Conservation (phyloP, 2,329 filamentous ascomycete genomes). For the Verticillium isaacii region DNA sequence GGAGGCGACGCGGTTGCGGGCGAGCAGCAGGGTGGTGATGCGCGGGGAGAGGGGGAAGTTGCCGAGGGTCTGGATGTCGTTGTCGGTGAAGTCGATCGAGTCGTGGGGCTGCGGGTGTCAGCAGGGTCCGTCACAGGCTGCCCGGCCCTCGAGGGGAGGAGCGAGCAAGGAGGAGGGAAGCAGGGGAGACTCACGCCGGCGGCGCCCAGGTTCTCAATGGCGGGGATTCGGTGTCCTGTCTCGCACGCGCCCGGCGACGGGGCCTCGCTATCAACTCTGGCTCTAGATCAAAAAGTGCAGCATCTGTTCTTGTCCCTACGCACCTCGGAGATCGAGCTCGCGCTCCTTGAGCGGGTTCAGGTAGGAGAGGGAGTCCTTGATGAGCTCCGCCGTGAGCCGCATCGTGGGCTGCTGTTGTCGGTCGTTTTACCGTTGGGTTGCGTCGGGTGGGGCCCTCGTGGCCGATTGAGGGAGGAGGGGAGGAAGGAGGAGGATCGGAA, state of each 20-base stretch:
- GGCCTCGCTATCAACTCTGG: slow-evolving; percentile 77
- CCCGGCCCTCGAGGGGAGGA: not conserved
- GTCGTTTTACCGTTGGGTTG: not conserved
- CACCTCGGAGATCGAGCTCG: slow-evolving; percentile 99
- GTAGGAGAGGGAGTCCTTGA: slow-evolving; percentile 92
- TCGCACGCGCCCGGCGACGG: slow-evolving; percentile 32
- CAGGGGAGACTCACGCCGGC: slow-evolving; percentile 64
- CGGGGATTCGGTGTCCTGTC: slow-evolving; percentile 94
- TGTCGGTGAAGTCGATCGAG: slow-evolving; percentile 97
- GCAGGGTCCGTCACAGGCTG: not conserved
- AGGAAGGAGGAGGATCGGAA: too few species aligned
- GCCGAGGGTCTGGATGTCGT: slow-evolving; percentile 82
- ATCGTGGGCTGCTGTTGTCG: slow-evolving; percentile 37
- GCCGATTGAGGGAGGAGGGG: not conserved
- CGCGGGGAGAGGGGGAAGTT: slow-evolving; percentile 93
- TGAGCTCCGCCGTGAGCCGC: slow-evolving; percentile 94
- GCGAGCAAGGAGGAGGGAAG: slow-evolving; percentile 6
- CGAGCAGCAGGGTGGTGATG: slow-evolving; percentile 80
- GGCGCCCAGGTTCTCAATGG: slow-evolving; percentile 95
- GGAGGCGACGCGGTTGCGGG: slow-evolving; percentile 78
- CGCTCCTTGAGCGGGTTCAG: slow-evolving; percentile 98
- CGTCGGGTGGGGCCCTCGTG: not conserved
- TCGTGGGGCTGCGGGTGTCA: slow-evolving; percentile 69
- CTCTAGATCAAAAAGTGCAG: slow-evolving; percentile 66
- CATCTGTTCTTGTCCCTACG: slow-evolving; percentile 92